Conservation (phyloP, 2,329 filamentous ascomycete genomes). For the Trichophyton equinum region DNA sequence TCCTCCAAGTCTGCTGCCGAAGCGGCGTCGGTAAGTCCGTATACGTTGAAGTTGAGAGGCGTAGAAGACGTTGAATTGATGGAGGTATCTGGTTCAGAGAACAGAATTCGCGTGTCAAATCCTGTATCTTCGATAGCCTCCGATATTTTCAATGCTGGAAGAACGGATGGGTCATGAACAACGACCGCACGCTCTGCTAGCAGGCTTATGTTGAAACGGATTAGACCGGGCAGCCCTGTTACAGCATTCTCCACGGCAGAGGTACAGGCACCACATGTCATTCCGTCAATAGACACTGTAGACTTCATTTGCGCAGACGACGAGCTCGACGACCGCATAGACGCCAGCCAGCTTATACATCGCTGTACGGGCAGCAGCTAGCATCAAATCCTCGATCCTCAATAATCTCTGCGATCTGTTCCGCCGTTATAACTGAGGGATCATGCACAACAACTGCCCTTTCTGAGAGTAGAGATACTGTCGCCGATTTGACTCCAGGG, state of each 20-base stretch:
- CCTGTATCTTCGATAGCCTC: slow-evolving; percentile 81
- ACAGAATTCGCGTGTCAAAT: slow-evolving; percentile 74
- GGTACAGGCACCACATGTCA: slow-evolving; percentile 96
- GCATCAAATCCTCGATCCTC: slow-evolving; percentile 41
- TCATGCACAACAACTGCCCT: slow-evolving; percentile 78
- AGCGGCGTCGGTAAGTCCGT: slow-evolving; percentile 59
- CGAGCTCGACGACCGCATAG: too few relatives aligned
- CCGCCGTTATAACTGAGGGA: slow-evolving; percentile 38
- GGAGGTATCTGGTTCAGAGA: slow-evolving; percentile 51
- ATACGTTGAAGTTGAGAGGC: slow-evolving; percentile 69
- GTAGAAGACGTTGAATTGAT: slow-evolving; percentile 45
- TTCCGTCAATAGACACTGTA: slow-evolving; percentile 81
- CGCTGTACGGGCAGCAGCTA: too few relatives aligned
- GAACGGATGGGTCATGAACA: slow-evolving; percentile 60
- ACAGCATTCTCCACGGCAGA: slow-evolving; percentile 81
- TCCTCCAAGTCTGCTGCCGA: slow-evolving; percentile 62
- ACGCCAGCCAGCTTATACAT: too few relatives aligned
- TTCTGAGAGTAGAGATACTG: slow-evolving; percentile 72
- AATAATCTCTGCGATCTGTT: slow-evolving; percentile 38
- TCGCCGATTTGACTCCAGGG: slow-evolving; percentile 60
- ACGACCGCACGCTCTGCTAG: slow-evolving; percentile 85
- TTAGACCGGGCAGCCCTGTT: slow-evolving; percentile 58
- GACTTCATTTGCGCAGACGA: slow-evolving; percentile 48
- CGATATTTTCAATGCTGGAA: slow-evolving; percentile 61
- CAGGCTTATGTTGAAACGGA: slow-evolving; percentile 89